Base-by-base conservation (phyloP, 345 rosid genomes). In the Hibiscus mutabilis region DNA sequence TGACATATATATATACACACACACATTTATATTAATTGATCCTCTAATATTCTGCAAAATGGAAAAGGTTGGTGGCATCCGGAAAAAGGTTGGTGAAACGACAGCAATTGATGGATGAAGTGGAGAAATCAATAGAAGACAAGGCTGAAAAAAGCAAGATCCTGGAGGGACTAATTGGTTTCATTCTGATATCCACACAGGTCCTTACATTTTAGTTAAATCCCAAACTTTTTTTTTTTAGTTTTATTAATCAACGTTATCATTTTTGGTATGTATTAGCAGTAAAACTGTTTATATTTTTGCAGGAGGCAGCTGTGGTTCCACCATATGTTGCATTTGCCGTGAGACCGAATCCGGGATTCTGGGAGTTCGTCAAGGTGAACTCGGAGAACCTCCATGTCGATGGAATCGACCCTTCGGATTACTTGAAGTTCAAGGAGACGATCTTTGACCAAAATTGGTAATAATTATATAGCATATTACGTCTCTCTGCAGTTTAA, bases 321-420 rank as follows among this genome's bases (percentile, higher is more conserved):
- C 97, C 98, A 51, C 98, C 99, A 3, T 75, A 72, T 67, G 88
- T 92, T 51, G 97, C 92, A 8, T 69, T 95, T 57, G 97, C 99
- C 0, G 94, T 84, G 51, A 82, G 99, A 76, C 97, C 89, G 4
- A 89, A 79, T 66, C 98, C 98, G 3, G 99, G 98, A 11, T 83
- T 78, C 75, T 95, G 97, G 96, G 99, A 92, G 73, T 89, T 79
- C 67, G 92, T 95, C 52, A 90, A 84, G 70, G 99, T 95, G 60
- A 82, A 87, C 44, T 76, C 89, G 51, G 83, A 80, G 22, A 84
- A 86, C 63, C 75, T 95, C 55, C 62, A 81, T 0, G 97, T 88
- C 0, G 95, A 86, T 15, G 90, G 78, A 49, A 86, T 90, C 71
- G 78, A 75, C 21, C 75, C 78, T 3, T 76, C 87, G 0, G 93